Evolutionary conservation across 1,284 basidiomycete species (phyloP), one percentile per base, ranked within the genome.

Genomic region (Pseudomicrostroma phylloplanum): DNA sequence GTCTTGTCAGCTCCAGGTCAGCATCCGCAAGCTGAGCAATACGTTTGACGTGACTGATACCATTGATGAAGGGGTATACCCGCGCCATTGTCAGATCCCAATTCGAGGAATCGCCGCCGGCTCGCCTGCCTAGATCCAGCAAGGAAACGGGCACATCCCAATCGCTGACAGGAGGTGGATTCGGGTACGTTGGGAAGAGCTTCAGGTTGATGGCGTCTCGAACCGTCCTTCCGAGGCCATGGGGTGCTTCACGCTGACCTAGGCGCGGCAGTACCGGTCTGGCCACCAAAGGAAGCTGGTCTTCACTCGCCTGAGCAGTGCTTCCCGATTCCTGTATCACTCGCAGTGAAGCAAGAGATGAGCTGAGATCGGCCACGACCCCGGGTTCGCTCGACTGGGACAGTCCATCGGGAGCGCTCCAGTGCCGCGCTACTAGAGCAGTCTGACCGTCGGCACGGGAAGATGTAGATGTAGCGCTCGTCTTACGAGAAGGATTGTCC

Each of bases 31-130:
- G 83, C 68, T 91, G 86, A 0, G 94, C 92, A 64, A 98, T 97
- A 55, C 88, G 86, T 74, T 88, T 88, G 76, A 96, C 87, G 75
- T 96, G 92, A 68, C 92, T 91, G 41, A 89, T 86, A 0, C 94
- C 94, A 76, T 97, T 88, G 67, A 97, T 91, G 75, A 85, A 86
- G 73, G 85, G 84, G 11, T 76, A 59, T 61, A 89, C 90, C 83
- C 90, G 90, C 40, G 86, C 85, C 81, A 97, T 89, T 0, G 96
- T 96, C 58, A 98, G 83, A 81, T 98, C 96, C 94, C 96, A 98
- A 71, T 92, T 94, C 21, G 51, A 54, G 17, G 51, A 54, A 6
- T 25, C 25, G 21, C 21, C 15, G 21, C 17, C 13, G 13, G 51
- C 51, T 25, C 26, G 19, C 8, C 25, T 15, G 39, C 87, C 87